Evolutionary conservation across 495 filamentous ascomycete genomes (phyloP).

Genomic region (Bombardia bombarda): DNA sequence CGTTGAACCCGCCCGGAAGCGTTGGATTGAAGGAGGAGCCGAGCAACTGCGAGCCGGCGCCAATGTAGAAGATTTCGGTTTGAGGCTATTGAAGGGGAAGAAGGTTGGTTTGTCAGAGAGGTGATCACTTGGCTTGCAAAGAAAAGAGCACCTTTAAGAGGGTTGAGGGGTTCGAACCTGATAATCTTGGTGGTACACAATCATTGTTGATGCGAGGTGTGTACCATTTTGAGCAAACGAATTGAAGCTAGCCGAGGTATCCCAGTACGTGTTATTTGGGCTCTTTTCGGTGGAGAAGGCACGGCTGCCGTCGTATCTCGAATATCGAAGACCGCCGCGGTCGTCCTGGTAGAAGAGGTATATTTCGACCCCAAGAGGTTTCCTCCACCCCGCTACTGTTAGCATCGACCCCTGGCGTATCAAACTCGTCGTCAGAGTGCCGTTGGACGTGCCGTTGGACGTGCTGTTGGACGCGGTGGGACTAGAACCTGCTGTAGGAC

Average conservation of each 20-base stretch:
- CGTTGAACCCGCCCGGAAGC: background rate
- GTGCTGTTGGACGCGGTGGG: no score
- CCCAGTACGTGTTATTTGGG: slow-evolving; percentile 8
- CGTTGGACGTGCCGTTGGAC: no score
- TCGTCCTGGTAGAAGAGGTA: slow-evolving; percentile 12
- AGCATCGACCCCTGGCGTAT: slow-evolving; percentile 10
- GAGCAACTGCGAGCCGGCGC: slow-evolving; percentile 1
- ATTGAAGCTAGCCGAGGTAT: background rate
- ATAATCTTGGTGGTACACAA: no score
- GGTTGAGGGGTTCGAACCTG: no score
- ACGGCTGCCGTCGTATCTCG: slow-evolving; percentile 6
- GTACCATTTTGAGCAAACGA: no score
- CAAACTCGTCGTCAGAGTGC: no score
- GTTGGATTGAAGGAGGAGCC: slow-evolving; percentile 9
- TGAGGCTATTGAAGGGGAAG: slow-evolving; percentile 8
- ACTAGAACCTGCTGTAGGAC: no score
- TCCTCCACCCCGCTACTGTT: slow-evolving; percentile 9
- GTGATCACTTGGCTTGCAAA: no score
- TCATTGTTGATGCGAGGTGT: no score
- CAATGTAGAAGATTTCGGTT: slow-evolving; percentile 12
- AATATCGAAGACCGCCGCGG: slow-evolving; percentile 1
- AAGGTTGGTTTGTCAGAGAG: background rate
- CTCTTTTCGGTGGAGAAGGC: no score
- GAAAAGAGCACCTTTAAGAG: no score
- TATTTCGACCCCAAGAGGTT: slow-evolving; percentile 5